Evolutionary conservation across 176 grass and related monocot genomes (phyloP), one percentile per base, ranked within the genome.

Genomic region (Musa beccarii): DNA sequence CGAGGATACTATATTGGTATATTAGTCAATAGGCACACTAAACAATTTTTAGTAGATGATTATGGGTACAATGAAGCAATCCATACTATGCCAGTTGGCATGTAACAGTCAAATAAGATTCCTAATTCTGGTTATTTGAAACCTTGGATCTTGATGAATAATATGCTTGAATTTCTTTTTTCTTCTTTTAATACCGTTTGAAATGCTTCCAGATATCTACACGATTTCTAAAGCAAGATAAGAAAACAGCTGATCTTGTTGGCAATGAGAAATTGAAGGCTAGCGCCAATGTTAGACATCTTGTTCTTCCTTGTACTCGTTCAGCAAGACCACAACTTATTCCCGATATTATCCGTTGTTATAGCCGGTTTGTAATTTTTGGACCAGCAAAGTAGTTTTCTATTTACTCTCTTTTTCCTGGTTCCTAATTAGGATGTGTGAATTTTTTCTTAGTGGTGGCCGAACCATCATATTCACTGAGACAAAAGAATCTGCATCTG

Each of bases 391-490:
- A 49, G 8, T 56, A 15, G 34, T 51, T 5, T 28, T 25, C 6
- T 9, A 56, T 74, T 28, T 23, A 25, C 51, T 10, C 66, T 11
- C 23, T 79, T 0, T 86, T 11, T 53, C 72, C 63, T 59, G 13
- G 1, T 28, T 73, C 67, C 23, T 16, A 73, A 65, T 79, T 16
- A 19, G 52, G 71, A 22, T 78, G 77, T 1, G 15, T 78, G 2
- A 6, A 53, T 0, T 52, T 79, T 19, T 71, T 80, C 50, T 29
- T 29, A 99, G 95, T 29, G 91, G 91, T 16, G 89, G 91, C 9
- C 88, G 96, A 6, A 99, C 89, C 25, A 99, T 99, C 83, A 99
- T 99, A 63, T 99, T 99, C 79, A 86, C 96, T 0, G 96, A 99
- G 83, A 99, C 96, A 1, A 99, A 95, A 75, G 91, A 92, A 52